Conservation (phyloP, 2,329 filamentous ascomycete species). For the Hypocrella siamensis region DNA sequence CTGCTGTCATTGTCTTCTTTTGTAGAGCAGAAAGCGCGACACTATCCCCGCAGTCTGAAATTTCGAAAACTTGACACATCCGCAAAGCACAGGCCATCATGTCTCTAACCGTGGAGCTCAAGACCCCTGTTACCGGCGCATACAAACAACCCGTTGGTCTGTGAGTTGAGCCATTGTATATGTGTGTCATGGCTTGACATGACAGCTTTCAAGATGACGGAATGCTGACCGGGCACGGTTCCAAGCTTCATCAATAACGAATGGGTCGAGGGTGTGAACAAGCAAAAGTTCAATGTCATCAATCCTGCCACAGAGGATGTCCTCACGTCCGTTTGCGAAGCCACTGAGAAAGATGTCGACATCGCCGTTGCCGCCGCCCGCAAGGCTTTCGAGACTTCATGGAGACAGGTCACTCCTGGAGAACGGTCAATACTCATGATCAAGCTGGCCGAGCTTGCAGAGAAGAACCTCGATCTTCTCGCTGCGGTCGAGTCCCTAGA, state of each 20-base stretch:
- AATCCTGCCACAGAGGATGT: conserved; percentile 77
- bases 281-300: conserved; percentile 83
- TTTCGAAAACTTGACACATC: too few species aligned
- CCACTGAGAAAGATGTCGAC: conserved; percentile 72
- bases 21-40: too few species aligned
- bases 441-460: conserved; percentile 67
- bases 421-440: conserved; percentile 52
- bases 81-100: too few species aligned
- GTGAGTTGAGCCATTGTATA: too few species aligned
- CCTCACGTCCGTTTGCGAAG: conserved; percentile 71
- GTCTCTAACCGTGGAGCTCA: conserved; percentile 42
- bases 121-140: conserved; percentile 48
- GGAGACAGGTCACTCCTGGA: conserved; percentile 53
- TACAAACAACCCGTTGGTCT: conserved; percentile 46
- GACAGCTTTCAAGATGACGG: background rate
- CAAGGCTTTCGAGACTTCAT: conserved; percentile 64
- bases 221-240: background rate
- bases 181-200: too few species aligned
- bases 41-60: too few species aligned
- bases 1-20: too few species aligned
- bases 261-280: conserved; percentile 63
- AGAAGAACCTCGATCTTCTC: conserved; percentile 62
- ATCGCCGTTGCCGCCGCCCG: conserved; percentile 74
- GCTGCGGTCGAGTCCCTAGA: conserved; percentile 76
- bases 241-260: conserved; percentile 82